Evolutionary conservation across 768 basidiomycete genomes (phyloP), one percentile per base, ranked within the genome.

Genomic region (Amanita pallidorosea): DNA sequence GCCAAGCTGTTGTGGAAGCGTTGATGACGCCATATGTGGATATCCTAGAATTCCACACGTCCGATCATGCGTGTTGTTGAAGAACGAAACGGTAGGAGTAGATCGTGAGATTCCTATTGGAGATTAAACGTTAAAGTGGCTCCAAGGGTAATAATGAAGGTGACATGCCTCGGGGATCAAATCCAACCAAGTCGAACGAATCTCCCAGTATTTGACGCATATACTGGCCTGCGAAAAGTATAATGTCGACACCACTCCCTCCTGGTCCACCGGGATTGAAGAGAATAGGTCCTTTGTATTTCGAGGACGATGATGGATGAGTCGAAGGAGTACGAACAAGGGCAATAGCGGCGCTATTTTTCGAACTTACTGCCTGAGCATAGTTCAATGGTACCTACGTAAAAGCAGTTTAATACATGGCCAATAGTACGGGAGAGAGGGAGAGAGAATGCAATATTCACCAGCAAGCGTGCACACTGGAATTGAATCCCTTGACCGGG

Each of bases 161-260:
- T 60, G 58, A 58, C 27, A 65, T 60, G 20, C 46, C 46, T 22
- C 46, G 36, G 6, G 73, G 73, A 55, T 77, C 75, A 54, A 75
- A 75, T 3, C 71, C 65, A 9, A 77, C 64, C 4, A 75, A 54
- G 47, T 77, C 73, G 53, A 71, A 77, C 41, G 67, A 60, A 12
- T 69, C 66, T 4, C 74, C 74, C 3, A 76, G 40, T 12, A 70
- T 54, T 1, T 47, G 31, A 4, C 61, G 57, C 11, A 75, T 41
- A 1, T 48, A 36, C 6, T 56, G 49, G 1, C 67, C 73, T 0
- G 36, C 3, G 4, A 13, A n/a, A 4, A 56, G 20, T 15, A 69
- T 54, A 0, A 66, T 17, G 2, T 60, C 58, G 38, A 41, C 20
- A 5, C 38, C 74, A 50, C 70, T 70, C 2, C 67, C 70, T 7